Evolutionary conservation across 1,284 basidiomycete genomes (phyloP), one percentile per base, ranked within the genome.

Genomic region (Cryptococcus sp.): DNA sequence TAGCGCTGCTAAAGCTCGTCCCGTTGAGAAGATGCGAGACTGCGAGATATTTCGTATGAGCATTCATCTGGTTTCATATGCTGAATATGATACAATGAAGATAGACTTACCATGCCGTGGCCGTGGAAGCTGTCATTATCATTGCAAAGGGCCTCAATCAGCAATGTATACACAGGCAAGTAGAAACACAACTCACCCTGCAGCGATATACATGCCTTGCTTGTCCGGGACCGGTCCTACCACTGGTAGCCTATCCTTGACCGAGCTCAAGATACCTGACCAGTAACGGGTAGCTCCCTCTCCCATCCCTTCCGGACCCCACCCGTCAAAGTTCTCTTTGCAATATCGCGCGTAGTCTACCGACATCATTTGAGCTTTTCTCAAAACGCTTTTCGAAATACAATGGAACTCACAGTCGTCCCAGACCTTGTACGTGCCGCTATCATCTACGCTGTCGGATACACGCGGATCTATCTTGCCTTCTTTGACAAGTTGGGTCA

Each of bases 151-250:
- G 41, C 13, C 29, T 34, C 29, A 15, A 6, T 44, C 46, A 48
- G 46, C 46, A 48, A 2, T 25, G 20, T 2, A n/a, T 22, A 44
- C 41, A 15, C 41, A 10, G 41, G 2, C 2, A n/a, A 22, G 3
- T n/a, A n/a, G 13, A 11, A 44, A 22, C 11, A 8, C 41, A 44
- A 44, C 60, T 55, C 4, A 59, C 64, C 13, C 41, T 15, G 41
- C 41, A 5, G 57, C 62, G 37, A 68, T n/a, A 19, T 22, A 63
- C 40, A 72, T 46, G 11, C 64, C 67, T 13, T 56, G 34, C 13
- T 52, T 59, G 16, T 57, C 63, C 16, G 70, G 70, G 3, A 70
- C 62, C 5, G 52, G 54, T 11, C 70, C 70, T 16, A 70, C 64
- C 13, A 72, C 52, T 3, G 68, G 70, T 0, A 72, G 53, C 52